phyloP scores from a whole-genome alignment of 148 eudicot genomes.

The Chenopodium berlandieri region DNA sequence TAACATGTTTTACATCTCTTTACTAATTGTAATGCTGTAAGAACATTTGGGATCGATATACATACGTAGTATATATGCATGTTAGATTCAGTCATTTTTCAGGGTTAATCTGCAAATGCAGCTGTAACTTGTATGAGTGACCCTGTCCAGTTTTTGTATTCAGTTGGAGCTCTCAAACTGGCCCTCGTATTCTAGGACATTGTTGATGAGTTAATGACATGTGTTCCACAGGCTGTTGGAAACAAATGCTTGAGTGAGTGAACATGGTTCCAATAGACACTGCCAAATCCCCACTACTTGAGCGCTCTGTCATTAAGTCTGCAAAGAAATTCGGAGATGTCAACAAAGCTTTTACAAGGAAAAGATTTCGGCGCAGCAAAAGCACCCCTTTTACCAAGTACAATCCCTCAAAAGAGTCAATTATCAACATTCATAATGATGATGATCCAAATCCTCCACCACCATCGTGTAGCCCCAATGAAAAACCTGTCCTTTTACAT shows the following conservation, averaged over 20 bases:
- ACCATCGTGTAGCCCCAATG: slow-evolving; percentile 18
- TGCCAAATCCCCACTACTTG: slow-evolving; percentile 46
- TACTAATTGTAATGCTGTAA: no score
- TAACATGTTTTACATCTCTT: no score
- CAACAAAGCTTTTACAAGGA: slow-evolving; percentile 28
- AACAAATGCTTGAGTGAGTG: background rate
- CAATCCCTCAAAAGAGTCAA: background rate
- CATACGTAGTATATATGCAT: no score
- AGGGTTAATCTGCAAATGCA: no score
- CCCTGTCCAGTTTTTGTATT: background rate
- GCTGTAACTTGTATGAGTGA: no score
- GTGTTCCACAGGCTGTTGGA: background rate
- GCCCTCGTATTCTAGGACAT: background rate
- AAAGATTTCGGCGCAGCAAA: slow-evolving; percentile 25
- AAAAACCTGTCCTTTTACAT: slow-evolving; percentile 29
- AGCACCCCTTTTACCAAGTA: slow-evolving; percentile 16
- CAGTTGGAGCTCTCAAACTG: slow-evolving; percentile 30
- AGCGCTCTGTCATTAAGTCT: slow-evolving; percentile 23
- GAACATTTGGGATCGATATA: no score
- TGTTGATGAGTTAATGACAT: background rate
- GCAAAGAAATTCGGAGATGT: slow-evolving; percentile 23
- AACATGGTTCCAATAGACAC: slow-evolving; percentile 15
- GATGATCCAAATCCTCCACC: slow-evolving; percentile 16
- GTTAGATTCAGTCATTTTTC: no score
- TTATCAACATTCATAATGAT: background rate